Base-by-base conservation (phyloP, 73 alveolate species). In the Tetrahymena borealis region DNA sequence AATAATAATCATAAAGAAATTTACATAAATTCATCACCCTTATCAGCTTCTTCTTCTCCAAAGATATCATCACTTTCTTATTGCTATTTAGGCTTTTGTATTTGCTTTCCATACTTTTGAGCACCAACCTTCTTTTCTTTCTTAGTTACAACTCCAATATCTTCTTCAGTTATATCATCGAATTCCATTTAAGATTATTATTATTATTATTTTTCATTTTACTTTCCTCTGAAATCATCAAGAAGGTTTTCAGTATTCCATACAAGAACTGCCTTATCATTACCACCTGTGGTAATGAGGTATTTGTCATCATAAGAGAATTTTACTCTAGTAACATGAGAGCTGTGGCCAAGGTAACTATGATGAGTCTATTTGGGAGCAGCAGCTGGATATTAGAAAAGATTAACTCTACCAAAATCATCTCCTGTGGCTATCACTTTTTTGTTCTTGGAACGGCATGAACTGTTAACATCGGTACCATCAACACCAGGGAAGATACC, bases 401-500 rank as follows among this genome's bases (percentile, higher is more conserved):
- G 94, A 91, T 98, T 98, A n/a, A 98, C 98, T 42, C 94, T 95
- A 31, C 99, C 98, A 79, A 95, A 94, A 91, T 96, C 99, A 95
- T 98, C 99, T 11, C 99, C 99, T 5, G 99, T 96, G 32, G 99
- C 99, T 13, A 98, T 97, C 6, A 98, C 93, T 33, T 93, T 91
- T 85, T 96, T 91, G 41, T 96, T 91, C 32, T 94, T 90, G 38
- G 99, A 96, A 78, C 98, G 96, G 91, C 99, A 95, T 28, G 97
- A 97, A 38, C 98, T 94, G 91, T 98, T 98, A 0, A 97, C 99
- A 91, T 96, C 97, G 95, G 98, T 95, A 78, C 97, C 98, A 91
- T 98, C 99, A n/a, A 93, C 94, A 18, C 98, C 99, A 40, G 99
- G 99, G 98, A 99, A 98, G 9, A 98, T 98, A 10, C 99, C 99